Evolutionary conservation across 352 stramenopile genomes (phyloP).

Genomic region (Blastocystis sp.): DNA sequence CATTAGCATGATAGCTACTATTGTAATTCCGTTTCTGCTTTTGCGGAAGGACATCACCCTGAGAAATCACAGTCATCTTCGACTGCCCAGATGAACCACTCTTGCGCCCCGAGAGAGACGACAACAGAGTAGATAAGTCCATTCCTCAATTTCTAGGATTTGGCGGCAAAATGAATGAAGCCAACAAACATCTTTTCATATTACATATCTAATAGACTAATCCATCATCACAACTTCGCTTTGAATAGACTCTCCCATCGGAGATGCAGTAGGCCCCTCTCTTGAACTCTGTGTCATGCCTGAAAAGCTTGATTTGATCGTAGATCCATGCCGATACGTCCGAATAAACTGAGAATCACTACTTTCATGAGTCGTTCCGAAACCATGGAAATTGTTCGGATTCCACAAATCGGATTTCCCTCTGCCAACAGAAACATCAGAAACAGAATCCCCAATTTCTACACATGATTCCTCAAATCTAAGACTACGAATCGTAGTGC

Average conservation of each 20-base stretch:
- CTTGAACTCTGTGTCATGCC: no score
- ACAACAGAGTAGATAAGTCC: no score
- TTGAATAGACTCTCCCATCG: no score
- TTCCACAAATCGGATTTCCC: background rate
- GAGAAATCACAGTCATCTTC: background rate
- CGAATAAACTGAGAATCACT: background rate
- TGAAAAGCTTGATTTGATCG: no score
- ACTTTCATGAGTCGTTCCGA: background rate
- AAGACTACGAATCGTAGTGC: background rate
- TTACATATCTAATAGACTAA: constrained; percentile 17
- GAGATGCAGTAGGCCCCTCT: no score
- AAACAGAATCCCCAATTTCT: background rate
- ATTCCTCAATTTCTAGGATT: no score
- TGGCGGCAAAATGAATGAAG: background rate
- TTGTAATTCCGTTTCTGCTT: background rate
- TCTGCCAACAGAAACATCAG: background rate
- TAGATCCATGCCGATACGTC: no score
- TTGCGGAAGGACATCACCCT: background rate
- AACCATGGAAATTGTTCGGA: background rate
- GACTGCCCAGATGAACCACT: background rate
- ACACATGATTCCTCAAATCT: background rate
- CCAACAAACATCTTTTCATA: background rate
- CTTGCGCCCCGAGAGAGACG: no score
- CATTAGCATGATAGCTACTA: background rate
- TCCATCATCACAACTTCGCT: background rate